Base-by-base conservation (phyloP, 345 rosid genomes). In the Turritis glabra region DNA sequence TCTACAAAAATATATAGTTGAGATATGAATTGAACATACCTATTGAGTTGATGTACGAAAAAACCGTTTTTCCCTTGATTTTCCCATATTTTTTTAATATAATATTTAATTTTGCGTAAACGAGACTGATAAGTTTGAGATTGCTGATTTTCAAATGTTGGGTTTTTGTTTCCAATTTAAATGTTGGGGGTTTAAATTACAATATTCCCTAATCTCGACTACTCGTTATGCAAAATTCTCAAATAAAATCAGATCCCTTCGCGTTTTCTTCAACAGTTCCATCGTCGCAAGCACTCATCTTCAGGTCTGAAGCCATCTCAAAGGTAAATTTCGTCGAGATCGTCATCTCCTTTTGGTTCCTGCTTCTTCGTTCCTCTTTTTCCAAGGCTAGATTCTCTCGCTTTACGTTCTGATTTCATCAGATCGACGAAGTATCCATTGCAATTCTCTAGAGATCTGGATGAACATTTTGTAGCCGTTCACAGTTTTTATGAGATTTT, bases 391-490 rank as follows among this genome's bases (percentile, higher is more conserved):
- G 18, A 37, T 26, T 46, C 43, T 7, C 38, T 11, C 29, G 51
- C 9, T 55, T 58, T 13, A 33, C 67, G 25, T 5, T 66, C 33
- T 38, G 21, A 46, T 66, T 55, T 10, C 33, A 58, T 40, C 50
- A 22, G 65, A 64, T 73, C 71, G 33, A 54, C 64, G 13, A 29
- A 33, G 1, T 43, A 61, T 25, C 40, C 40, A 35, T 53, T 21
- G 46, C 22, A 18, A 0, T 26, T 63, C 10, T 63, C 46, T 64
- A 15, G 64, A 35, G 67, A 74, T 74, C 78, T 74, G 33, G 21
- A 47, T 74, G 8, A 8, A 32, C 4, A 18, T 8, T 57, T 46
- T 65, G 66, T 14, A 44, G 1, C 11, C 22, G 40, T 55, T 55
- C 58, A 23, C 56, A 54, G 29, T 22, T 35, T 55, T 19, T 64